These are phyloP conservation scores for Coemansia sp. DNA, from an alignment of 192 early-diverging fungal genomes.

Conservation along the genomic window DNA sequence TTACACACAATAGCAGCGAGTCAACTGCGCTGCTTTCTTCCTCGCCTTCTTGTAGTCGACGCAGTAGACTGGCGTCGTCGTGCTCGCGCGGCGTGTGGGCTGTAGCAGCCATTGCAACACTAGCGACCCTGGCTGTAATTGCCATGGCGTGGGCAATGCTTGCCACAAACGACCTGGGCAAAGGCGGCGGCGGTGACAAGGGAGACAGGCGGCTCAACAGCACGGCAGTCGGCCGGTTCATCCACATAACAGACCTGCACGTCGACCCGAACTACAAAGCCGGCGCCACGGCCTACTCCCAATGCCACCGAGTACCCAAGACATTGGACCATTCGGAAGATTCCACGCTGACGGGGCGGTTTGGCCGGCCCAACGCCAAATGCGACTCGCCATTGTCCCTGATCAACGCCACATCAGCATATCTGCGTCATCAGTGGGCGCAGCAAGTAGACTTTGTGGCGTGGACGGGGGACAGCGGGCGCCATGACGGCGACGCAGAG, in stretches of 20 bases:
- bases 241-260: constrained; percentile 79
- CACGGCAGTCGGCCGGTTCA: constrained; percentile 60
- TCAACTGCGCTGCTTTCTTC: constrained; percentile 12
- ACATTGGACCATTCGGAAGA: constrained; percentile 17
- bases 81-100: neutral
- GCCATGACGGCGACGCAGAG: constrained; percentile 72
- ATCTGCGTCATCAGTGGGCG: constrained; percentile 53
- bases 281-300: constrained; percentile 60
- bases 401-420: constrained; percentile 61
- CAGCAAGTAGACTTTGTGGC: constrained; percentile 68
- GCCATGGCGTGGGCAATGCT: constrained; percentile 6
- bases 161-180: neutral
- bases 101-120: neutral
- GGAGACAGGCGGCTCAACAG: constrained; percentile 19
- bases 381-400: constrained; percentile 67
- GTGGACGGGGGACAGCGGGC: constrained; percentile 75
- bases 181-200: neutral
- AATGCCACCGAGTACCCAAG: constrained; percentile 58
- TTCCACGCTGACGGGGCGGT: constrained; percentile 40
- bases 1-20: constrained; percentile 1
- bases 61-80: neutral
- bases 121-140: constrained; percentile 4
- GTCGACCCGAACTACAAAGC: constrained; percentile 62
- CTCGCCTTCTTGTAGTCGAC: neutral
- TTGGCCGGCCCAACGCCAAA: constrained; percentile 60